Base-by-base conservation (phyloP, 2,329 filamentous ascomycete species). In the Triangularia verruculosa region DNA sequence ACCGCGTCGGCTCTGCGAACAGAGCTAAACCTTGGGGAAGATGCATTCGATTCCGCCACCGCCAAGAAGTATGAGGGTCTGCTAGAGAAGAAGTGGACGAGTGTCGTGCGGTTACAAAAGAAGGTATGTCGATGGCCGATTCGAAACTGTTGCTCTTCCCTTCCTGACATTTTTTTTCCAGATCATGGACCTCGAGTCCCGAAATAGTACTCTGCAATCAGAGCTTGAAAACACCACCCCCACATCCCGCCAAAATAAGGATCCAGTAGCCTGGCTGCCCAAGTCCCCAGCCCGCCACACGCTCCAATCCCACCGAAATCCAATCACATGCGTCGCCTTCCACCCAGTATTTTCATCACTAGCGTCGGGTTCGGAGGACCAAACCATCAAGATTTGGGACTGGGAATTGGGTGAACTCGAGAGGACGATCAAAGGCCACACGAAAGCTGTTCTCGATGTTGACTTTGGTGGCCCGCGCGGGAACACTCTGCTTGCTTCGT, bases 71-170 rank as follows among this genome's bases (percentile, higher is more conserved):
- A 97, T 79, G 93, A 97, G 78, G 91, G 91, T 1, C 78, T 98
- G 27, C 79, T 98, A 69, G 94, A 98, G 83, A 97, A 97, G 85
- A 98, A 98, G 82, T 98, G 94, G 94, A 98, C 94, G 20, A 95
- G 92, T 72, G 90, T 98, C 27, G 93, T 97, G 72, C 86, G 94
- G 66, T 78, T 98, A 76, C 94, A 98, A 79, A 97, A 97, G 78
- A 98, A 97, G 90, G 92, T 90, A 5, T 24, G 64, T 55, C 13
- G 25, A 27, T 43, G 39, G 39, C 20, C 39, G n/a, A 12, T 47
- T 47, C n/a, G 5, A 27, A 2, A 20, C 8, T 54, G 22, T 27
- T 28, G n/a, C 22, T 12, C 17, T 17, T 58, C 47, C 57, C 52
- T 24, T 63, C 52, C 51, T 54, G 22, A 27, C 27, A 28, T 13